Base-by-base conservation (phyloP, 2,329 filamentous ascomycete species). In the Penicillium sp. region DNA sequence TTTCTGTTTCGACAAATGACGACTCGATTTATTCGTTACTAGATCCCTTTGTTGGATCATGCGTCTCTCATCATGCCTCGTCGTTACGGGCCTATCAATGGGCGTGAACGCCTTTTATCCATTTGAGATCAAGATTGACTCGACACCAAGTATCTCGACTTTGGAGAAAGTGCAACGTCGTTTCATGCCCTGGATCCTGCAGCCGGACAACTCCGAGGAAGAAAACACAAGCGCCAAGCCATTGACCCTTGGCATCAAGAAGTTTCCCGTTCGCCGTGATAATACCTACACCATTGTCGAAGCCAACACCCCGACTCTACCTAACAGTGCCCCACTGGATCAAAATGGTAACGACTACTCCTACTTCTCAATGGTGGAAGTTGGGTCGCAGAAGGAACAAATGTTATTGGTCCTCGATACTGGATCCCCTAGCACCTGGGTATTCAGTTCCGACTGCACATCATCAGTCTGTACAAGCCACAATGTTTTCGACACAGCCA, bases 361-460 rank as follows among this genome's bases (percentile, higher is more conserved):
- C 25, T 85, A 85, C 67, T 82, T 85, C 70, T 76, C 80, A 3
- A 71, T 74, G 2, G 73, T 84, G 42, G 75, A 74, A 8, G 75
- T 85, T 57, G 83, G 83, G 4, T 78, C 77, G 14, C 74, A 78
- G 57, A 74, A 76, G 37, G 74, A 82, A 64, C 72, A 78, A 46
- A 82, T 84, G 72, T 80, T 80, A 68, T 75, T 85, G 69, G 69
- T 84, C 53, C 66, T 85, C 14, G 83, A 85, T 66, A 82, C 81
- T 1, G 83, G 82, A 8, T 80, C 81, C 14, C 78, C 80, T 19
- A 91, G 90, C 57, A 92, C 88, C 13, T 96, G 92, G 92, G 85
- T 96, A 21, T 95, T 95, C 85, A 85, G 88, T 29, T 79, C 85
- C 16, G 77, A 81, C 54, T 96, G 92, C 77, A 80, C 73, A 16